These are phyloP conservation scores for Stipa capillata DNA, from an alignment of 176 grass and related monocot genomes.

Conservation along the genomic window DNA sequence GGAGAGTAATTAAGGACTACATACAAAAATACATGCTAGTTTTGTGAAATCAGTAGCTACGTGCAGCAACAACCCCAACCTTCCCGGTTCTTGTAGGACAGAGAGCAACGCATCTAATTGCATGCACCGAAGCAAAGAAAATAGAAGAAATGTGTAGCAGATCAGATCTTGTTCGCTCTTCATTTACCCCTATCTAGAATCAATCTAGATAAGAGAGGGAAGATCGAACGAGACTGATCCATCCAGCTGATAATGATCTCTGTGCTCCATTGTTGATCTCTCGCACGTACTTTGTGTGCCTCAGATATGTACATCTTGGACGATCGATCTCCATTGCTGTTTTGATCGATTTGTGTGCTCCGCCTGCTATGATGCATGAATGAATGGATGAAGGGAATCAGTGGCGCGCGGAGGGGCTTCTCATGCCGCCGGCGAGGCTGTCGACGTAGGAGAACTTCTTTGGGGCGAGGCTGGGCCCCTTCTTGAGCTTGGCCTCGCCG, in stretches of 20 bases:
- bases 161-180: background rate
- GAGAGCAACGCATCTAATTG: background rate
- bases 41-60: slow-evolving; percentile 19
- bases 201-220: background rate
- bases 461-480: slow-evolving; percentile 34
- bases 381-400: slow-evolving; percentile 9
- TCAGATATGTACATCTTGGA: slow-evolving; percentile 22
- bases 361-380: background rate
- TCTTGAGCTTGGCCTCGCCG: slow-evolving; percentile 48
- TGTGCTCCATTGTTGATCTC: background rate
- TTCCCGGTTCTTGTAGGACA: background rate
- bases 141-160: background rate
- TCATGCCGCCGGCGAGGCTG: slow-evolving; percentile 47
- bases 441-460: slow-evolving; percentile 92
- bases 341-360: background rate
- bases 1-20: slow-evolving; percentile 3
- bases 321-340: background rate
- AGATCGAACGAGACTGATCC: background rate
- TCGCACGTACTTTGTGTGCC: background rate
- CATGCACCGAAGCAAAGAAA: background rate
- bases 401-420: slow-evolving; percentile 77
- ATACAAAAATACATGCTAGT: slow-evolving; percentile 15
- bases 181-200: background rate
- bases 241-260: background rate
- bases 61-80: background rate